Evolutionary conservation across 129 eudicot genomes (phyloP).

Genomic region (Artemisia annua): DNA sequence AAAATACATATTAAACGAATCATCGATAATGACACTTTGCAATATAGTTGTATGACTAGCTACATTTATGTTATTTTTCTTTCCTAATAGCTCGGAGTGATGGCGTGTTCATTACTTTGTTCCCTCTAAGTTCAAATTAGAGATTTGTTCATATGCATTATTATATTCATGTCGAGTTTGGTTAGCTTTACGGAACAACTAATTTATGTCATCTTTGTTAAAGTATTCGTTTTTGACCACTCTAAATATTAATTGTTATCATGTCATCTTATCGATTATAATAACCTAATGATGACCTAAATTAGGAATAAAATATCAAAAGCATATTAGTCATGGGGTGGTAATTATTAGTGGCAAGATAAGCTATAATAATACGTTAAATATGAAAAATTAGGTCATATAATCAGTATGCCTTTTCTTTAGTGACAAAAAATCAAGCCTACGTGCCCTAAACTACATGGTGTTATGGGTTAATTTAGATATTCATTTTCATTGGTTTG

Average conservation of each 20-base stretch:
- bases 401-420: background rate
- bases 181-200: background rate
- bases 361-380: slow-evolving; percentile 6
- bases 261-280: slow-evolving; percentile 8
- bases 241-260: background rate
- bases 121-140: background rate
- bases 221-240: background rate
- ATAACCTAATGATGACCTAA: slow-evolving; percentile 13
- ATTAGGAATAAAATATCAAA: background rate
- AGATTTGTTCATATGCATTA: background rate
- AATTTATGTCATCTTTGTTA: background rate
- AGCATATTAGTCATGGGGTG: slow-evolving; percentile 12
- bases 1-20: too few relatives aligned
- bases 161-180: background rate
- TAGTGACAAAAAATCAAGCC: background rate
- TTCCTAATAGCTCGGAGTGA: too few relatives aligned
- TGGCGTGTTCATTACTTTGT: background rate
- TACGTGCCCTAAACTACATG: slow-evolving; percentile 21
- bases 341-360: slow-evolving; percentile 17
- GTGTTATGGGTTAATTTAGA: background rate
- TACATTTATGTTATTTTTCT: too few relatives aligned
- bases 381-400: slow-evolving; percentile 9
- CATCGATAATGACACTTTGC: background rate
- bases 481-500: too few relatives aligned
- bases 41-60: too few relatives aligned